Base-by-base conservation (phyloP, 1,284 basidiomycete species). In the Pseudozyma sp. region DNA sequence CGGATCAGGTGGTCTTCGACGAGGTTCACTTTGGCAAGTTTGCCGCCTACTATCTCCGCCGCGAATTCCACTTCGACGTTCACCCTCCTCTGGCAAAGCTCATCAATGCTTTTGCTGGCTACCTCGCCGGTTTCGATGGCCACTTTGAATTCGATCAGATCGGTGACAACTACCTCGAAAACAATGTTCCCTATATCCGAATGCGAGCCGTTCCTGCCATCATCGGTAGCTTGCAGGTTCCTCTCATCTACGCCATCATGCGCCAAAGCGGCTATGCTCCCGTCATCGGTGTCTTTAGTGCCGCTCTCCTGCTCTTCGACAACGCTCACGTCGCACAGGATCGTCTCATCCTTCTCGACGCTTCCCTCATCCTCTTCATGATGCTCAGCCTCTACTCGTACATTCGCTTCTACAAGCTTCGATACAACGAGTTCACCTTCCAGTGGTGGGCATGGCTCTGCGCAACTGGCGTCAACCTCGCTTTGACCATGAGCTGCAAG, bases 271-370 rank as follows among this genome's bases (percentile, higher is more conserved):
- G 97, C 7, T 96, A 96, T 84, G 94, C 94, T 1, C 92, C 93
- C 11, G 87, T 93, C 48, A 90, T 97, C 62, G 90, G 93, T 5
- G 90, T 92, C 0, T 94, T 98, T 82, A 94, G 94, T 47, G 94
- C 96, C 1, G 86, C 86, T 53, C 87, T 99, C 19, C 86, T 99
- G 71, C 86, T 96, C 5, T 93, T 98, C 94, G 97, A 99, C 85
- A 99, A 97, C 81, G 96, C 92, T 1, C 97, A 99, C 85, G 88
- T 99, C 80, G 90, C 93, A 1, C 96, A 99, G 85, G 94, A 94
- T 39, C 93, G 97, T 50, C 89, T 99, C 48, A 98, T 99, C 83
- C 89, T 99, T 24, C 89, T 99, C 54, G 97, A 99, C 79, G 94
- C 96, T 1, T 91, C 92, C 5, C 88, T 99, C 50, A 92, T 98